Base-by-base conservation (phyloP, 306 rosid genomes). In the Erythrophleum fordii region DNA sequence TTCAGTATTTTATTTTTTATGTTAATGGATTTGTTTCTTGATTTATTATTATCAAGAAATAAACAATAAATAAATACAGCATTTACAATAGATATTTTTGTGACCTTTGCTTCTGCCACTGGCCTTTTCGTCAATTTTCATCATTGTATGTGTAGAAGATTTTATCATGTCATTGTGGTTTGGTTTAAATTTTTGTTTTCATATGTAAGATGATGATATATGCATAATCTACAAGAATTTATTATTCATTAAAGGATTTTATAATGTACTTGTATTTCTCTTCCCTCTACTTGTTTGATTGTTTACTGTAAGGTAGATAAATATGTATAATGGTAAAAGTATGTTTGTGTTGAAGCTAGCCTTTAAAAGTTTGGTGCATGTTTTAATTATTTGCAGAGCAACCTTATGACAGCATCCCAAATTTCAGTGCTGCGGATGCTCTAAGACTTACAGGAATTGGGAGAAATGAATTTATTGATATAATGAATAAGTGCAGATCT, bases 371-470 rank as follows among this genome's bases (percentile, higher is more conserved):
- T 76, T 60, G 68, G 20, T 56, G 74, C 64, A 39, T 85, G 72
- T 72, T 62, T 52, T 75, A 66, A 71, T 80, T 81, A 66, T 86
- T 79, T 89, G 88, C 96, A 95, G 99, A 95, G 90, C 95, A 95
- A 86, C 99, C 99, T 81, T 95, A 93, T 81, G 99, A 93, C 77
- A 95, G 99, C 93, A 93, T 95, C 82, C 99, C 98, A 53, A 95
- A 95, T 86, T 95, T 95, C 78, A 95, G 94, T 80, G 98, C 98
- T 35, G 99, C 99, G 0, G 98, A 95, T 93, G 99, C 98, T 75
- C 84, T 95, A 82, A 91, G 97, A 77, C 91, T 96, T 73, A 93
- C 94, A 59, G 98, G 99, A 75, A 92, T 96, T 22, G 97, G 97
- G 81, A 96, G 99, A 83, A 93, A 96, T 75, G 98, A 96, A 80